These are phyloP conservation scores for Arthrobotrys entomopaga DNA, from an alignment of 2,329 filamentous ascomycete species.

Conservation along the genomic window DNA sequence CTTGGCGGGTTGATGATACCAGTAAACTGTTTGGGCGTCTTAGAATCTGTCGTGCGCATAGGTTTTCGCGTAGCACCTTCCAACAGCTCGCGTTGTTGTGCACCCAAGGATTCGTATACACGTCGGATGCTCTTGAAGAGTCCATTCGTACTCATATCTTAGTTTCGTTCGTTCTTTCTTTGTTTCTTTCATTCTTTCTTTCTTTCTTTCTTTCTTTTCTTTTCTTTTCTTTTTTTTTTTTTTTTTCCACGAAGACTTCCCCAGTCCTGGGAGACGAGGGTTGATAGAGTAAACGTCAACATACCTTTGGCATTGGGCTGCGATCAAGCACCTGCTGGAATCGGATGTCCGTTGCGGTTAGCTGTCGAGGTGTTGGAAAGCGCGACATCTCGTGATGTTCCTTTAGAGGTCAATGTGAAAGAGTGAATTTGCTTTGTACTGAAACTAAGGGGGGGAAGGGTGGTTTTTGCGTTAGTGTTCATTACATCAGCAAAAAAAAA, in stretches of 20 bases:
- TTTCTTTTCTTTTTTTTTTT: too few species aligned
- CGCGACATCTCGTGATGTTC: not conserved
- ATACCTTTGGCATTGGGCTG: conserved; percentile 48
- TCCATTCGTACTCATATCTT: not conserved
- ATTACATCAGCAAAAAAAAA: not conserved
- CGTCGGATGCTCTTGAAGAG: conserved; percentile 20
- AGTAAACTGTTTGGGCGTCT: too few species aligned
- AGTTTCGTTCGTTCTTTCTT: too few species aligned
- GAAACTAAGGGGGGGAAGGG: too few species aligned
- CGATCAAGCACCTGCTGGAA: conserved; percentile 36
- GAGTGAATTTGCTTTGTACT: not conserved
- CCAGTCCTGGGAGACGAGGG: too few species aligned
- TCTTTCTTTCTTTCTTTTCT: too few species aligned
- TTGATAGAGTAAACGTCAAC: not conserved
- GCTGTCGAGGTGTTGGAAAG: conserved; percentile 16
- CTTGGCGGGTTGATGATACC: not conserved
- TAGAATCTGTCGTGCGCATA: not conserved
- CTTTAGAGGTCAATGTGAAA: not conserved
- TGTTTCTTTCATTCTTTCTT: too few species aligned
- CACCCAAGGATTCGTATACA: conserved; percentile 28
- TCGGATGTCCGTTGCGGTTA: conserved; percentile 25
- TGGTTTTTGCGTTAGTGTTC: too few species aligned
- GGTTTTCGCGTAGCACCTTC: not conserved
- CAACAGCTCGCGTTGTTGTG: conserved; percentile 9
- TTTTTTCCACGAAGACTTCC: too few species aligned